Percentiles rank a stretch among this genome's conserved stretches.
phyloP scores from a whole-genome alignment of 2,329 filamentous ascomycete species.

The Amphichorda felina region DNA sequence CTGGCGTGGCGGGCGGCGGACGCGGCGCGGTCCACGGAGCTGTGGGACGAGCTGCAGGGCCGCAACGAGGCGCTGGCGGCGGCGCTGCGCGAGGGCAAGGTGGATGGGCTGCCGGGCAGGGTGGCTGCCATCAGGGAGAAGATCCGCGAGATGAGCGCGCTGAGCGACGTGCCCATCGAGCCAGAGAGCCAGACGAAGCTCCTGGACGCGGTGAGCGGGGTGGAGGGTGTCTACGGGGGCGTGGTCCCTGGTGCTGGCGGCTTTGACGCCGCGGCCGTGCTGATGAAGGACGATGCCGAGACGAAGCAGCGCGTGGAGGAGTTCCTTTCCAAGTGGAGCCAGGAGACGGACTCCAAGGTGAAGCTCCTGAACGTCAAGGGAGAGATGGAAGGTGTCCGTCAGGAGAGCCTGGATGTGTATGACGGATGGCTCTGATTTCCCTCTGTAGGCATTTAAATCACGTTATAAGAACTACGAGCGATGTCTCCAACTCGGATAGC shows the following conservation, averaged over 20 bases:
- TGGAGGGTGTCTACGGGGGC: constrained; percentile 77
- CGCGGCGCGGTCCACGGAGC: constrained; percentile 45
- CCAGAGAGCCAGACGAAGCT: constrained; percentile 75
- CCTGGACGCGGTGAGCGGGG: constrained; percentile 58
- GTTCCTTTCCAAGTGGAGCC: constrained; percentile 55
- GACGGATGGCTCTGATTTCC: constrained; percentile 26
- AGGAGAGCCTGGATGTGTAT: constrained; percentile 31
- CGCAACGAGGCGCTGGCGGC: constrained; percentile 61
- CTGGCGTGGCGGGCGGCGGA: constrained; percentile 66
- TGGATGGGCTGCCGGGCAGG: constrained; percentile 29
- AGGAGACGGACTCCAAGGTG: constrained; percentile 47
- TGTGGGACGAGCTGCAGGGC: constrained; percentile 67
- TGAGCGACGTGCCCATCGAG: constrained; percentile 77
- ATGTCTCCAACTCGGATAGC: too few species aligned
- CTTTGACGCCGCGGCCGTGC: constrained; percentile 75
- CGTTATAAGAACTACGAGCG: too few species aligned
- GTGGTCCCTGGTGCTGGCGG: constrained; percentile 92
- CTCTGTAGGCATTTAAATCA: too few species aligned
- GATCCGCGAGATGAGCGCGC: constrained; percentile 65
- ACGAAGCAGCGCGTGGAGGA: constrained; percentile 48
- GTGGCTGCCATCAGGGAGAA: constrained; percentile 43
- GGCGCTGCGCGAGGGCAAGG: constrained; percentile 42
- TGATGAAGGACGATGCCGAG: constrained; percentile 61
- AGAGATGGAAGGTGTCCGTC: constrained; percentile 55
- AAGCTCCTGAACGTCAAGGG: constrained; percentile 58